Percentiles rank a stretch among this genome's conserved stretches.
Conservation (phyloP, 768 basidiomycete species). For the Kwoniella dendrophila region DNA sequence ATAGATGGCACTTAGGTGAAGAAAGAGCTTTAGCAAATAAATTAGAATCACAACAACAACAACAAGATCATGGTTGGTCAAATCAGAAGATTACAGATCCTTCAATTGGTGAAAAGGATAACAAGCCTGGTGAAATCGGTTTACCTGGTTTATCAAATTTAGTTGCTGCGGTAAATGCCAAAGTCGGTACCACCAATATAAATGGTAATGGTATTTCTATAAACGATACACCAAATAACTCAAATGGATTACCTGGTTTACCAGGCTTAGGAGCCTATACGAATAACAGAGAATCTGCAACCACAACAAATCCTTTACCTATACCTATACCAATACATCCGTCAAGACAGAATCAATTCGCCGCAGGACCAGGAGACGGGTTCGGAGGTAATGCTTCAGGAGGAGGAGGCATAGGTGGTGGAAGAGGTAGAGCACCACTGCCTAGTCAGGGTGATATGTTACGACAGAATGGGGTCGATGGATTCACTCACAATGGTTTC, state of each 20-base stretch:
- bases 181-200: background rate
- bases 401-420: background rate
- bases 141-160: constrained; percentile 27
- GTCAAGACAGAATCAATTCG: background rate
- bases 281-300: background rate
- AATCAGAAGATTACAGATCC: background rate
- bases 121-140: constrained; percentile 3
- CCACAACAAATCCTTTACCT: background rate
- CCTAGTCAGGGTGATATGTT: constrained; percentile 64
- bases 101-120: background rate
- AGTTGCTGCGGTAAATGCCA: constrained; percentile 24
- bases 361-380: background rate
- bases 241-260: constrained; percentile 38
- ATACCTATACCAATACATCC: background rate
- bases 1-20: constrained; percentile 54
- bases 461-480: constrained; percentile 28
- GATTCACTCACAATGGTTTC: constrained; percentile 5
- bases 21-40: constrained; percentile 32
- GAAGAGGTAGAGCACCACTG: constrained; percentile 55
- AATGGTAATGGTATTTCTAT: background rate
- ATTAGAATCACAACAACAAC: constrained; percentile 24
- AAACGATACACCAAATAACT: background rate
- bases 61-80: constrained; percentile 12
- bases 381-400: too few species aligned
- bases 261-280: constrained; percentile 43